Evolutionary conservation across 371 early-diverging fungal genomes (phyloP), one percentile per base, ranked within the genome.

Genomic region (Smittium culicis): DNA sequence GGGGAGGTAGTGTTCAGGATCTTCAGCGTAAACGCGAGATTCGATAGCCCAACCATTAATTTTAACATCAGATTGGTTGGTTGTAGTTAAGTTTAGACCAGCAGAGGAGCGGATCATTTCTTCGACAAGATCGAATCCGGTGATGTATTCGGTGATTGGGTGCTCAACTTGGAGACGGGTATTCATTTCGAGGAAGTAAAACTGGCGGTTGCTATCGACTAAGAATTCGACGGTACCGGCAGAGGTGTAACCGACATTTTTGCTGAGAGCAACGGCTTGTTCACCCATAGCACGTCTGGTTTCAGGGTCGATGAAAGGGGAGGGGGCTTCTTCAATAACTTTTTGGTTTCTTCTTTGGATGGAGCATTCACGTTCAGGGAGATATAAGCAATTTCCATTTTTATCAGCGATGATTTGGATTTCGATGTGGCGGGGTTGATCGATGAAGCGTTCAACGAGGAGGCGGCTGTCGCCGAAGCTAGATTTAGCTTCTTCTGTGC

Each of bases 131-230:
- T 99, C 97, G 1, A 91, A 88, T 66, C 85, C 82, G 17, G 93
- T 93, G 32, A 96, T 85, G 90, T 93, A 89, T 77, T 99, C 99
- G 2, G 98, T 96, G 16, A 96, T 89, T 8, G 98, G 96, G 77
- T 98, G 99, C 77, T 98, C 98, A 11, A 98, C 85, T 75, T 95
- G 94, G 27, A 96, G 81, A 61, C 94, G 84, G 1, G 94, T 93
- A 79, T 94, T 94, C 92, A 96, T 94, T 80, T 98, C 98, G 89
- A 99, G 89, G 74, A 97, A 98, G 79, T 95, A 98, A 72, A 94
- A 94, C 66, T 89, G 74, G 71, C 89, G 83, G 63, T 83, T 85
- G 69, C 88, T 86, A 77, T 93, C 95, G 81, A 92, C 86, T 60
- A 99, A 90, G 72, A 96, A 99, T 77, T 99, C 99, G 34, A 98